Conservation (phyloP, 208 protist genomes). For the Leishmania aethiopica region DNA sequence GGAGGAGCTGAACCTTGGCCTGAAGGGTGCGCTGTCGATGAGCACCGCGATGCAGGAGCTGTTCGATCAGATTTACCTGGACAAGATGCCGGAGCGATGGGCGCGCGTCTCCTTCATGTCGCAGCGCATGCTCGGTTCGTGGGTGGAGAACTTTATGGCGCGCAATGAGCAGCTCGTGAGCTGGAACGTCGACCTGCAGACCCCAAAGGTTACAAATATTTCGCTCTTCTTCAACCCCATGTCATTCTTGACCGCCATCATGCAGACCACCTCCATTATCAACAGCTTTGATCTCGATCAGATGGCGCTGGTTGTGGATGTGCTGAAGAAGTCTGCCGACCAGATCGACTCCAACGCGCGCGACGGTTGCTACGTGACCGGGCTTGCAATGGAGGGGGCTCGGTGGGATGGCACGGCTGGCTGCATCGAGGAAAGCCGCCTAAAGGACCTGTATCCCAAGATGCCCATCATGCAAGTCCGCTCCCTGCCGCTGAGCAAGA, state of each 20-base stretch:
- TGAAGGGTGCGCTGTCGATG: constrained; percentile 96
- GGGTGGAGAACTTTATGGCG: constrained; percentile 96
- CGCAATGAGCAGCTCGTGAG: constrained; percentile 94
- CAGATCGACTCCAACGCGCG: constrained; percentile 94
- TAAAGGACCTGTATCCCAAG: constrained; percentile 95
- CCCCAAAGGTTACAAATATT: constrained; percentile 96
- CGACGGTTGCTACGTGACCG: constrained; percentile 98
- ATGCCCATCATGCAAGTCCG: constrained; percentile 95
- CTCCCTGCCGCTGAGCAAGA: constrained; percentile 91
- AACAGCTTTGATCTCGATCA: constrained; percentile 98
- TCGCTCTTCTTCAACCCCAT: constrained; percentile 98
- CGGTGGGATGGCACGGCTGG: constrained; percentile 94
- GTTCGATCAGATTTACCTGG: constrained; percentile 93
- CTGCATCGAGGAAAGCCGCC: constrained; percentile 93
- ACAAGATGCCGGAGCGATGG: constrained; percentile 96
- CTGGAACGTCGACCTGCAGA: constrained; percentile 94
- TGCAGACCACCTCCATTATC: constrained; percentile 97
- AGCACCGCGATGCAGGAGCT: constrained; percentile 91
- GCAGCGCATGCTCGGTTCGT: constrained; percentile 92
- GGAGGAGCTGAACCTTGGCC: constrained; percentile 97
- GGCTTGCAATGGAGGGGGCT: constrained; percentile 97
- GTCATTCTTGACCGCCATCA: constrained; percentile 99
- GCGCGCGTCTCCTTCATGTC: constrained; percentile 97
- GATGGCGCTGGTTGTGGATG: constrained; percentile 94
- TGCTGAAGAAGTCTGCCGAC: constrained; percentile 96